Evolutionary conservation across 805 yeast genomes (phyloP).

Genomic region (Lachancea thermotolerans): DNA sequence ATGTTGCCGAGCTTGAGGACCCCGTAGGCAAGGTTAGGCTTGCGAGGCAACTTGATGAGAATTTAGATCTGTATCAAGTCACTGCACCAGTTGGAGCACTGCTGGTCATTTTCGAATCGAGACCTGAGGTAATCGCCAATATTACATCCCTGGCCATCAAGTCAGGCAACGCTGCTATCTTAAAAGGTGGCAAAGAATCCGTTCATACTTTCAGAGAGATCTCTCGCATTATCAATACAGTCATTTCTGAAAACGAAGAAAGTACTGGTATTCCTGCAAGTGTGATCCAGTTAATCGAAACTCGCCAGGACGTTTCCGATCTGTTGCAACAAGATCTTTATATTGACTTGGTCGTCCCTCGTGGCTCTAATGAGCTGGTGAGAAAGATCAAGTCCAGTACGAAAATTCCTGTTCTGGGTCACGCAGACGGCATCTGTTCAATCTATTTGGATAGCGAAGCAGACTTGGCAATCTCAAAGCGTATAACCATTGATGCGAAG

Average conservation of each 20-base stretch:
- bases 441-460: conserved; percentile 75
- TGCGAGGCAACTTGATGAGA: conserved; percentile 82
- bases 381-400: conserved; percentile 79
- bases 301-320: conserved; percentile 85
- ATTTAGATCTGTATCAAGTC: conserved; percentile 71
- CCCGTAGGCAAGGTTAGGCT: conserved; percentile 88
- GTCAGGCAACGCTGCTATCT: conserved; percentile 93
- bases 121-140: conserved; percentile 98
- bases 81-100: conserved; percentile 94
- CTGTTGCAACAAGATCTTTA: conserved; percentile 77
- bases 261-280: conserved; percentile 69
- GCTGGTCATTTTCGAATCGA: conserved; percentile 85
- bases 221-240: conserved; percentile 60
- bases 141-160: conserved; percentile 93
- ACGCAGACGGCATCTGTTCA: conserved; percentile 97
- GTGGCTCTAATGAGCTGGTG: conserved; percentile 95
- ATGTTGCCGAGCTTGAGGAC: conserved; percentile 82
- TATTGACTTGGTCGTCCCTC: conserved; percentile 92
- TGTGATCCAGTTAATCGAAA: conserved; percentile 80
- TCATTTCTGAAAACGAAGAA: conserved; percentile 36
- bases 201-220: conserved; percentile 75
- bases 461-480: conserved; percentile 68
- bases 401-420: conserved; percentile 95
- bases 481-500: conserved; percentile 77
- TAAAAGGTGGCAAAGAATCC: conserved; percentile 97